Percentiles rank a stretch among this genome's conserved stretches.
Conservation (phyloP, 352 stramenopile genomes). For the Globisporangium carolinianum region DNA sequence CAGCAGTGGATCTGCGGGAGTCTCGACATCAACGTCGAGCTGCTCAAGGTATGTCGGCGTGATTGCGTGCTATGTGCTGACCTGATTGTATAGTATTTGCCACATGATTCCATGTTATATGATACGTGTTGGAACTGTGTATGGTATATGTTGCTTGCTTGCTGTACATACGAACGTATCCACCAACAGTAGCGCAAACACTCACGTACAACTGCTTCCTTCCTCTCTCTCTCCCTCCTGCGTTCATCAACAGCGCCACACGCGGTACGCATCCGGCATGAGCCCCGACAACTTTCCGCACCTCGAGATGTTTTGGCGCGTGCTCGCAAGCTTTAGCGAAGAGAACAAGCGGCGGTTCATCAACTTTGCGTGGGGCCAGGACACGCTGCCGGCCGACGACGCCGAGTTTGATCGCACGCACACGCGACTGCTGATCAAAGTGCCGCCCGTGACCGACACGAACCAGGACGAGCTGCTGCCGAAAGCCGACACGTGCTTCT, state of each 20-base stretch:
- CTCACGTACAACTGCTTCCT: constrained; percentile 4
- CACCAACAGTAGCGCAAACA: no score
- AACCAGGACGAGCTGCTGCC: constrained; percentile 56
- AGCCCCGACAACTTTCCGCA: constrained; percentile 62
- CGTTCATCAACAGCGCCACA: constrained; percentile 37
- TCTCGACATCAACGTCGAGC: constrained; percentile 62
- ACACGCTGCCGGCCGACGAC: constrained; percentile 67
- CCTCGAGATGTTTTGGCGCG: constrained; percentile 72
- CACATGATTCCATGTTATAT: no score
- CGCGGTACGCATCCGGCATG: constrained; percentile 73
- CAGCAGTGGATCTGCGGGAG: constrained; percentile 77
- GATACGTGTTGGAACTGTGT: no score
- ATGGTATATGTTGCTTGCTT: no score
- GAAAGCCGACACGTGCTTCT: constrained; percentile 82
- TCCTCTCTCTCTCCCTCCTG: constrained; percentile 31
- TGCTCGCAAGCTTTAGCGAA: constrained; percentile 49
- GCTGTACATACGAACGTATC: no score
- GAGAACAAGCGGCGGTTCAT: constrained; percentile 81
- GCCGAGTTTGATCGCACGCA: constrained; percentile 76
- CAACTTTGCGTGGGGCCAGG: constrained; percentile 82
- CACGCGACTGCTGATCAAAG: constrained; percentile 68
- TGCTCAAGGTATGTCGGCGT: constrained; percentile 63
- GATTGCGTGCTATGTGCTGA: constrained; percentile 4
- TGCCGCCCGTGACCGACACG: constrained; percentile 23
- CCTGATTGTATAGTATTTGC: background rate